phyloP scores from a whole-genome alignment of 306 rosid genomes.

The Corylus avellana region DNA sequence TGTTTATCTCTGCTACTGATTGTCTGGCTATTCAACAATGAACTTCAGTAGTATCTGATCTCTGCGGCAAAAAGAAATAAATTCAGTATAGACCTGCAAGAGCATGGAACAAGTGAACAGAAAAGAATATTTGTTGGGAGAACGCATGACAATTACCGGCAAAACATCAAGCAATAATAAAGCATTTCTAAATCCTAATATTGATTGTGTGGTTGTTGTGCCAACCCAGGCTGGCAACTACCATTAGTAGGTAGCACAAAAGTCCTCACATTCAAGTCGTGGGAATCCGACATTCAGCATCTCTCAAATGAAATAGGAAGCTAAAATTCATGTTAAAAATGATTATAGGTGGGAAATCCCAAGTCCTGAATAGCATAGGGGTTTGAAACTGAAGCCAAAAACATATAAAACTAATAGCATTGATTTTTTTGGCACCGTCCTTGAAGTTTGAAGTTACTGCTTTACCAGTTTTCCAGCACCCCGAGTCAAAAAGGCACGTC shows the following conservation, averaged over 20 bases:
- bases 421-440: not conserved
- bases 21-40: slow-evolving; percentile 21
- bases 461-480: not conserved
- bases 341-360: not conserved
- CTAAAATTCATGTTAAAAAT: not conserved
- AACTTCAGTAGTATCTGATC: not conserved
- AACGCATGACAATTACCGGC: not conserved
- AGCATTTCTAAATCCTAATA: not conserved
- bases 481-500: not conserved
- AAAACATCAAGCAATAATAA: not conserved
- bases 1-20: slow-evolving; percentile 17
- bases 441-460: not conserved
- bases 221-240: not conserved
- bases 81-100: not conserved
- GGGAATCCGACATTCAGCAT: not conserved
- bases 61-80: not conserved
- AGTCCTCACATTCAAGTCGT: not conserved
- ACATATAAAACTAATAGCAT: not conserved
- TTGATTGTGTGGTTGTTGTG: not conserved
- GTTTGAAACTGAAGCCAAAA: too few relatives aligned
- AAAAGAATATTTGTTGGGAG: not conserved
- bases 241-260: not conserved
- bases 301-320: not conserved
- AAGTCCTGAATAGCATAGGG: not conserved
- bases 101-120: not conserved